Evolutionary conservation across 176 grass and related monocot genomes (phyloP).

Genomic region (Raddia guianensis): DNA sequence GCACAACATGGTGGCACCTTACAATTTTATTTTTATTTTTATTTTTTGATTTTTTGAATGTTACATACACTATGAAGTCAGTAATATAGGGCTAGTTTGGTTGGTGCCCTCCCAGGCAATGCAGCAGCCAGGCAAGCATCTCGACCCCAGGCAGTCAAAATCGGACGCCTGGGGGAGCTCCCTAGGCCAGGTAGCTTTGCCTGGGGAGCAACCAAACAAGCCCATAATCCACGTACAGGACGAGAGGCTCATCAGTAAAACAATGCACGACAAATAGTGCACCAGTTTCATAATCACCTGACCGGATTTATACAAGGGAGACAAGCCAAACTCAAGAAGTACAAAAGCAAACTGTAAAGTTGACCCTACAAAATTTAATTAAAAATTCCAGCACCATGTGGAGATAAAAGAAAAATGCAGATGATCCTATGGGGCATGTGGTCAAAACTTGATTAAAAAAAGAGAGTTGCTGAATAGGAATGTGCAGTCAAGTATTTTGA

Average conservation of each 20-base stretch:
- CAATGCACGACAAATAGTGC: not conserved
- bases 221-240: not conserved
- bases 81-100: no score
- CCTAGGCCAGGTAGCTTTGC: no score
- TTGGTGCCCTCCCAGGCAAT: no score
- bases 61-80: not conserved
- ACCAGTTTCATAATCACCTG: slow-evolving; percentile 4
- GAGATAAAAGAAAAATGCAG: slow-evolving; percentile 3
- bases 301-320: slow-evolving; percentile 7
- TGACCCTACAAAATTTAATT: not conserved
- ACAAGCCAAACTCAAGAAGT: not conserved
- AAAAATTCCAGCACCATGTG: not conserved
- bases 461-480: not conserved
- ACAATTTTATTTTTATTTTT: not conserved
- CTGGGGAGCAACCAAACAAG: no score
- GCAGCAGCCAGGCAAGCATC: no score
- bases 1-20: not conserved
- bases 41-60: not conserved
- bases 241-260: not conserved
- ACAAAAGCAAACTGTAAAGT: not conserved
- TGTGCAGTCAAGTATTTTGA: slow-evolving; percentile 33
- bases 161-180: no score
- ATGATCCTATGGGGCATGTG: not conserved
- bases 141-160: no score
- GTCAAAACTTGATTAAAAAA: slow-evolving; percentile 1